Percentiles rank a stretch among this genome's conserved stretches.
phyloP scores from a whole-genome alignment of 2,329 filamentous ascomycete species.

The Apiospora koreana region DNA sequence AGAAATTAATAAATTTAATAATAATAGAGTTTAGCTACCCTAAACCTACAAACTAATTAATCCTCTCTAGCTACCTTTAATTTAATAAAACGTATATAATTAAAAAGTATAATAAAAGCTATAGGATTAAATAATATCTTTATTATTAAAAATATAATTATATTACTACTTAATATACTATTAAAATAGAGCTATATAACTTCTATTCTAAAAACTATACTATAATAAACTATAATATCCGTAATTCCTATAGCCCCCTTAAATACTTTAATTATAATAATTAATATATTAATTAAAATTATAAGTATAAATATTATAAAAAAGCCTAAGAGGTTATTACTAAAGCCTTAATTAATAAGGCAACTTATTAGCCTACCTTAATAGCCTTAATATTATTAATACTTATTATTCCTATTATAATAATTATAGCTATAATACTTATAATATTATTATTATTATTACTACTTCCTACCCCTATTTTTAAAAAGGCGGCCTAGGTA shows the following conservation, averaged over 20 bases:
- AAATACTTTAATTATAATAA: background rate
- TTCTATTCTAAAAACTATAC: background rate
- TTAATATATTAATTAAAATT: background rate
- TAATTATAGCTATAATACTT: background rate
- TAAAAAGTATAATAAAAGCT: background rate
- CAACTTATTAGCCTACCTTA: too few species aligned
- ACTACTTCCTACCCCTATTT: too few species aligned
- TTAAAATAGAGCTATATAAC: background rate
- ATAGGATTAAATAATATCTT: background rate
- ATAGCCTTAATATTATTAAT: too few species aligned
- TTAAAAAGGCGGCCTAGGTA: too few species aligned
- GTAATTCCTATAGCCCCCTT: background rate
- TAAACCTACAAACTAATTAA: too few species aligned
- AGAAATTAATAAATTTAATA: background rate
- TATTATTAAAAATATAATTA: slow-evolving; percentile 5
- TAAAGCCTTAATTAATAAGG: background rate
- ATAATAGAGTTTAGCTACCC: background rate
- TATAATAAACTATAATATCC: background rate
- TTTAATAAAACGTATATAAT: background rate
- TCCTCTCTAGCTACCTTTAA: background rate
- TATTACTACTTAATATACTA: background rate
- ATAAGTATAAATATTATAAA: background rate
- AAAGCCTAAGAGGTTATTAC: background rate
- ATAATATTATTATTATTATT: background rate
- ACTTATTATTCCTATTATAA: background rate